phyloP scores from a whole-genome alignment of 805 yeast genomes.

The Kodamaea leandrae region DNA sequence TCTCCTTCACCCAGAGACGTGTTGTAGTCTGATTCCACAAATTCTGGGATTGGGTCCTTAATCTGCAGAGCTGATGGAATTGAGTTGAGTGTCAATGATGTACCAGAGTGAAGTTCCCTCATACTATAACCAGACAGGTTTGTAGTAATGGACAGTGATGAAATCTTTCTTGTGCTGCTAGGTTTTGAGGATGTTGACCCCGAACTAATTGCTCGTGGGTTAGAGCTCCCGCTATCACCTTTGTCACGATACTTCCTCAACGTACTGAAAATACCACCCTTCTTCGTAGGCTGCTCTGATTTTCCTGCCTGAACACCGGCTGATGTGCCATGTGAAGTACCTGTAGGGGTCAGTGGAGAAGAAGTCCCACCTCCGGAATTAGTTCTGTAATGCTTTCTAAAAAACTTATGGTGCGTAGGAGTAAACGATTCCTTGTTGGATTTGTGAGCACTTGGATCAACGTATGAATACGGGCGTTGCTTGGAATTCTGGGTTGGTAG shows the following conservation, averaged over 20 bases:
- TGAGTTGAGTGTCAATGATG: not conserved
- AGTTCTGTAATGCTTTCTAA: conserved; percentile 64
- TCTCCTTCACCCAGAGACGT: no score
- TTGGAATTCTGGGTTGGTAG: conserved; percentile 12
- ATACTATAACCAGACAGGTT: not conserved
- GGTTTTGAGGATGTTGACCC: not conserved
- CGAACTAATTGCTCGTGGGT: not conserved
- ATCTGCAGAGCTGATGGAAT: not conserved
- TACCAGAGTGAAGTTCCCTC: not conserved
- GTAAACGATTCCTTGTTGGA: conserved; percentile 18
- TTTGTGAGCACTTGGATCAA: conserved; percentile 28
- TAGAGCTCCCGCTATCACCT: conserved; percentile 25
- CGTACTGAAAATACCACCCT: conserved; percentile 39
- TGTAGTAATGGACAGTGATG: not conserved
- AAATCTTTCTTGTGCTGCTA: not conserved
- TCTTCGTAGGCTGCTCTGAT: conserved; percentile 11
- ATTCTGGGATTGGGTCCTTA: not conserved
- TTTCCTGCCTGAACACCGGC: not conserved
- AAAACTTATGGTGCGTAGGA: conserved; percentile 39
- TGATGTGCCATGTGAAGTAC: conserved; percentile 13
- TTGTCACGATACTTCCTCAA: conserved; percentile 40
- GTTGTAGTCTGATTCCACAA: not conserved
- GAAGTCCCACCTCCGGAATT: conserved; percentile 35
- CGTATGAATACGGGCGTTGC: conserved; percentile 39
- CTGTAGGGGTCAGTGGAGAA: conserved; percentile 13